Evolutionary conservation across 345 rosid species (phyloP).

Genomic region (Conringia planisiliqua): DNA sequence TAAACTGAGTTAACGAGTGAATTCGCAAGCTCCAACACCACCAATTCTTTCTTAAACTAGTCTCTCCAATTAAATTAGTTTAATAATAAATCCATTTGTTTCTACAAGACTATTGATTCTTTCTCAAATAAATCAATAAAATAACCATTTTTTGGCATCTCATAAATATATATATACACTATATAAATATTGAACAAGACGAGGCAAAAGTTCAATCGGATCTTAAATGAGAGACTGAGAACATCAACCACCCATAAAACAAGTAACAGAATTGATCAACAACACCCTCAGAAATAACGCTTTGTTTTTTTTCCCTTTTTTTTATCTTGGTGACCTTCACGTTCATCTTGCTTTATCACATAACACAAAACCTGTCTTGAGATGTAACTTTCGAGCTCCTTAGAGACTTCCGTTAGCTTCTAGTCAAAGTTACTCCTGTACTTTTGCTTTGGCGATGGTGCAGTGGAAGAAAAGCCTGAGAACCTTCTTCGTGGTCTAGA

Average conservation of each 20-base stretch:
- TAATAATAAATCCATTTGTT: too few species aligned
- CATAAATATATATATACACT: background rate
- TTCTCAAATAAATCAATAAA: too few species aligned
- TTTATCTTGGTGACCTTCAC: conserved; percentile 64
- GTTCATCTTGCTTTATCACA: conserved; percentile 63
- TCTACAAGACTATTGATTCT: too few species aligned
- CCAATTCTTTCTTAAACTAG: too few species aligned
- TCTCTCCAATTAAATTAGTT: too few species aligned
- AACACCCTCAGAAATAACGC: conserved; percentile 19
- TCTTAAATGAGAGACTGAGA: conserved; percentile 42
- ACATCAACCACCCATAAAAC: conserved; percentile 3
- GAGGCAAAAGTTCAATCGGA: conserved; percentile 15
- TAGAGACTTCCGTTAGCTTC: conserved; percentile 85
- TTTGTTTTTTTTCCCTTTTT: background rate
- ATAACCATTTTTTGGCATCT: background rate
- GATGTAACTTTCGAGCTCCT: conserved; percentile 82
- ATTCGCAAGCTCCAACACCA: too few species aligned
- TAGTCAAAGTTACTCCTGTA: conserved; percentile 77
- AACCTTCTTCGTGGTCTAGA: conserved; percentile 88
- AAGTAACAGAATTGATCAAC: background rate
- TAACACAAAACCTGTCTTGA: conserved; percentile 86
- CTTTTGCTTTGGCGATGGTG: conserved; percentile 71
- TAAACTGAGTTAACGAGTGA: too few species aligned
- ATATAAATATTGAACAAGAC: background rate
- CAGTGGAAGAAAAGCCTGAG: conserved; percentile 53